Evolutionary conservation across 176 grass and related monocot genomes (phyloP), one percentile per base, ranked within the genome.

Genomic region (Avena insularis): DNA sequence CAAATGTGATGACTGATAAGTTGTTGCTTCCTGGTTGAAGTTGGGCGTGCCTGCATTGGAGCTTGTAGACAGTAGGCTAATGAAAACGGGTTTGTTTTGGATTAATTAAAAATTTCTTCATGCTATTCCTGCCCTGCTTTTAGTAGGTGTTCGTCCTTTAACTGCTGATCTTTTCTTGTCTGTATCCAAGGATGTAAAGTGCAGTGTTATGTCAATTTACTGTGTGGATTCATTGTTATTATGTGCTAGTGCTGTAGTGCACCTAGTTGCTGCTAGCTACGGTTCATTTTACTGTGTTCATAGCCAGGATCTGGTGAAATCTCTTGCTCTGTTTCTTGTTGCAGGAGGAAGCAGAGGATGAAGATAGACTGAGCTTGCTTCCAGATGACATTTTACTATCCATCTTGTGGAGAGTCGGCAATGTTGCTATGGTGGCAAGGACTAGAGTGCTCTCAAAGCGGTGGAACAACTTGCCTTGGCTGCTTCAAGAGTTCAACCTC

Each of bases 11-110:
- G 8, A 6, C 17, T 65, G 33, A 46, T 49, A 56, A 56, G 53
- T 17, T 56, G 53, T 56, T 56, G 48, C 61, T 67, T 29, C 29
- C 31, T 83, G 33, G 81, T 45, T 57, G 11, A 20, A 72, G 14
- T 46, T 83, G 8, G 20, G 80, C 25, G 35, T 45, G 81, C 51
- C 67, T 19, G 12, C 29, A 66, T 40, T 84, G 17, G n/a, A 51
- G 29, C 73, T 67, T 57, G 15, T 61, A 66, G 43, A 59, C 71
- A 78, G 72, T 55, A 48, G 29, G 21, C 17, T 63, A 8, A 21
- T 23, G 55, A 51, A 48, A 64, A 21, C 6, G 35, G 49, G 1
- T 62, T 50, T 76, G 43, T 55, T 55, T 55, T 8, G 36, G 47
- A 47, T 85, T 43, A 67, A 46, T 19, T 7, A 43, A 43, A 6